Base-by-base conservation (phyloP, 805 yeast genomes). In the Torulaspora franciscae region DNA sequence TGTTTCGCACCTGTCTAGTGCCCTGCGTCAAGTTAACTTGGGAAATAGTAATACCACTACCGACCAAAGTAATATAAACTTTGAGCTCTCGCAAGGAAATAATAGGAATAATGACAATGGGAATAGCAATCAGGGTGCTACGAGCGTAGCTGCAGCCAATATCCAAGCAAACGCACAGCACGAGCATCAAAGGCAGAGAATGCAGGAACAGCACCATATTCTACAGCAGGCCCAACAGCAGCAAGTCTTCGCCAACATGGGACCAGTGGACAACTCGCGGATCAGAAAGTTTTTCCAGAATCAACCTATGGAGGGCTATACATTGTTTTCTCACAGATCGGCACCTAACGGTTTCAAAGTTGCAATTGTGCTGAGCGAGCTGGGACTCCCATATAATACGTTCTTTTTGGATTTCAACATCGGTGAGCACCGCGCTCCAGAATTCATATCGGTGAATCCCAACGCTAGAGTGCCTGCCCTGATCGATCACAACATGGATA, bases 301-400 rank as follows among this genome's bases (percentile, higher is more conserved):
- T 58, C 84, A 81, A 54, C 95, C 96, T 8, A 66, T 75, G 14
- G 84, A 81, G 51, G 97, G 97, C 1, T 86, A 77, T 64, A 87
- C 96, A 1, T 71, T 90, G 37, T 88, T 78, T 52, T 85, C 77
- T 58, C 95, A 67, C 80, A 83, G 95, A 54, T 83, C 91, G 3
- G 96, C 96, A 1, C 97, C 97, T 23, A 90, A 90, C 66, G 97
- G 97, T 1, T 90, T 87, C 73, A 91, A 93, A 67, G 95, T 91
- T 11, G 96, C 97, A 23, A 88, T 90, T 36, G 83, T 88, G 25
- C 71, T 93, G 47, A 79, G 88, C 46, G 98, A 91, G 65, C 75
- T 91, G 55, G 84, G 84, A 46, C 75, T 83, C 59, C 78, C 77
- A 27, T 91, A 84, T 68, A 79, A 81, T 55, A 88, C 96, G 2